phyloP scores from a whole-genome alignment of 495 filamentous ascomycete species.

The Podospora comata region DNA sequence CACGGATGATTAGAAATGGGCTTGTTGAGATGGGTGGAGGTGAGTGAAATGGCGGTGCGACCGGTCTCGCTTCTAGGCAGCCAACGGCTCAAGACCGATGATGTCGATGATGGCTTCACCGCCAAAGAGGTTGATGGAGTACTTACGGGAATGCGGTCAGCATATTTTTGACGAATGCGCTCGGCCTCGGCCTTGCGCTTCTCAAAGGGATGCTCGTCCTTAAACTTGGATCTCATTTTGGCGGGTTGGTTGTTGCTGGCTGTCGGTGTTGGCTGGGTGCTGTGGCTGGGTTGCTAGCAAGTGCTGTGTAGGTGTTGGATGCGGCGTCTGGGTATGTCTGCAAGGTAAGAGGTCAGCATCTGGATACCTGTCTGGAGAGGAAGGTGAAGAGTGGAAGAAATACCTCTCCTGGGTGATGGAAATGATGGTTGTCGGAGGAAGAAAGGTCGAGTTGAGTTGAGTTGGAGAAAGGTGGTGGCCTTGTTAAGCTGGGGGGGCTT shows the following conservation, averaged over 20 bases:
- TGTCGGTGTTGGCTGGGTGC: constrained; percentile 2
- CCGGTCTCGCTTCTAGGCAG: not conserved
- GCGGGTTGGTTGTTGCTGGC: constrained; percentile 23
- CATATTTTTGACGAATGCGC: constrained; percentile 98
- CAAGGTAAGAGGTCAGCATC: not conserved
- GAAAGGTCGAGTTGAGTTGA: constrained; percentile 15
- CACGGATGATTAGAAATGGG: constrained; percentile 16
- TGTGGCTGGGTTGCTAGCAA: constrained; percentile 3
- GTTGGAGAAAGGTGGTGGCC: constrained; percentile 22
- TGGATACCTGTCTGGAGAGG: not conserved
- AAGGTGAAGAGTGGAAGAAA: constrained; percentile 1
- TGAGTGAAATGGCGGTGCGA: not conserved
- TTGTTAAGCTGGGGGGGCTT: constrained; percentile 24
- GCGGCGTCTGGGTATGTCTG: constrained; percentile 2
- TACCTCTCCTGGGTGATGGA: constrained; percentile 6
- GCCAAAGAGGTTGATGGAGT: not conserved
- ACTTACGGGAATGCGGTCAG: constrained; percentile 96
- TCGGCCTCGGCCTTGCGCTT: constrained; percentile 99
- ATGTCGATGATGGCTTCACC: not conserved
- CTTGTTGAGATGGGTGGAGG: not conserved
- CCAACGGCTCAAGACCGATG: not conserved
- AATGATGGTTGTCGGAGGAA: constrained; percentile 14
- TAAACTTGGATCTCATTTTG: constrained; percentile 97
- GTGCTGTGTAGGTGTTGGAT: constrained; percentile 2
- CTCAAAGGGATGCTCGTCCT: constrained; percentile 99